phyloP scores from a whole-genome alignment of 2,329 filamentous ascomycete genomes.

The Rugonectria rugulosa region DNA sequence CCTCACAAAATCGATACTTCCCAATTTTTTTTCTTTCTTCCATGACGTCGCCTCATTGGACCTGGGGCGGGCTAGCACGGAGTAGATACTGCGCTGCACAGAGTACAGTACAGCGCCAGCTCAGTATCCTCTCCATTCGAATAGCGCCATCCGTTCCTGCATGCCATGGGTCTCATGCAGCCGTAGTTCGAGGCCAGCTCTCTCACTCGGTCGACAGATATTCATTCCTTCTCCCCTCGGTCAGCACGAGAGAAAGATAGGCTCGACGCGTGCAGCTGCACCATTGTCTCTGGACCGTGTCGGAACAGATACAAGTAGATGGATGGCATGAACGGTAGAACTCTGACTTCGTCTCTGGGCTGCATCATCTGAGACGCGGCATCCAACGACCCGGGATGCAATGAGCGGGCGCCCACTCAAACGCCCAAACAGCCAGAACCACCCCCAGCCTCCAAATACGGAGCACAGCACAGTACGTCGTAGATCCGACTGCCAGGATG shows the following conservation, averaged over 20 bases:
- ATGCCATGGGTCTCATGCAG: constrained; percentile 2
- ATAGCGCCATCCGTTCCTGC: background rate
- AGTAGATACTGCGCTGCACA: no score
- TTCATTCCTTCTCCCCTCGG: no score
- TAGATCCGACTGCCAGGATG: no score
- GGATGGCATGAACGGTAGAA: no score
- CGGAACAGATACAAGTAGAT: no score
- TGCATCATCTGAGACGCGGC: constrained; percentile 15
- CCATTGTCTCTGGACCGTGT: background rate
- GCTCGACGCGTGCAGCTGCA: background rate
- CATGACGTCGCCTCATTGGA: background rate
- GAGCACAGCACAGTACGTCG: no score
- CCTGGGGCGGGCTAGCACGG: no score
- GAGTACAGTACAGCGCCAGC: no score
- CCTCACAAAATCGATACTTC: background rate
- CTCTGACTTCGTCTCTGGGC: background rate
- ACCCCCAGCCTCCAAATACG: constrained; percentile 4
- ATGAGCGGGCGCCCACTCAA: background rate
- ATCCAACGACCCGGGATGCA: background rate
- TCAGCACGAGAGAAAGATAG: no score
- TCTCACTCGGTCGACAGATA: background rate
- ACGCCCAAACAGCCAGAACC: background rate
- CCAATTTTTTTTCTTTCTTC: background rate
- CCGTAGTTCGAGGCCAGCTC: background rate
- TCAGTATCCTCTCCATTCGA: background rate